Base-by-base conservation (phyloP, 768 basidiomycete species). In the Leccinum uliginosum region DNA sequence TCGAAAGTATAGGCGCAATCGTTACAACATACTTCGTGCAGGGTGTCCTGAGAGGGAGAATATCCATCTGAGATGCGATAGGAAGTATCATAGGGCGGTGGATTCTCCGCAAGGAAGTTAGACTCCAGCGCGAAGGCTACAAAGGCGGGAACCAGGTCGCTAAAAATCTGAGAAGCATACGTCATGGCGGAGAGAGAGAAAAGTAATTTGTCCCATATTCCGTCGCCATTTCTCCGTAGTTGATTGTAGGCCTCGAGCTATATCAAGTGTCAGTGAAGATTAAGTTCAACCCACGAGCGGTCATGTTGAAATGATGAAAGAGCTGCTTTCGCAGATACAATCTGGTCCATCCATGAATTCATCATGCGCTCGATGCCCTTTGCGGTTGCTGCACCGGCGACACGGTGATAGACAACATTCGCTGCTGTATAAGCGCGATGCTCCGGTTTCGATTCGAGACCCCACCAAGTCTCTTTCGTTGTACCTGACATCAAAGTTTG, bases 121-220 rank as follows among this genome's bases (percentile, higher is more conserved):
- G 61, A 17, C 15, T 61, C 48, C 3, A 64, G 49, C 0, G 59
- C 63, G 53, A 76, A 73, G 1, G 77, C 68, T 12, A 78, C 47
- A 1, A 77, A 51, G 1, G 65, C 65, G 0, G 68, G 63, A 15
- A 73, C 59, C 32, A 72, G 62, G 5, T 56, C 53, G 2, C 30
- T n/a, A 4, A 50, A 40, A 0, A 55, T 8, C 2, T 64, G 38
- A 1, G 66, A 69, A 3, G 50, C 47, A 58, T 73, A 76, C 14
- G 60, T 65, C 65, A 75, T 66, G 2, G 73, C 65, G 4, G 73
- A 60, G 5, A 76, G 59, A 4, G 67, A 63, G 48, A 76, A 76
- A 10, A 65, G 49, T 11, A 76, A 21, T 21, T 58, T 62, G 14
- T 27, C 63, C 53, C 59, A 61, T 43, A 66, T 56, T 10, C 21